Base-by-base conservation (phyloP, 2,329 filamentous ascomycete genomes). In the Fusarium mexicanum region DNA sequence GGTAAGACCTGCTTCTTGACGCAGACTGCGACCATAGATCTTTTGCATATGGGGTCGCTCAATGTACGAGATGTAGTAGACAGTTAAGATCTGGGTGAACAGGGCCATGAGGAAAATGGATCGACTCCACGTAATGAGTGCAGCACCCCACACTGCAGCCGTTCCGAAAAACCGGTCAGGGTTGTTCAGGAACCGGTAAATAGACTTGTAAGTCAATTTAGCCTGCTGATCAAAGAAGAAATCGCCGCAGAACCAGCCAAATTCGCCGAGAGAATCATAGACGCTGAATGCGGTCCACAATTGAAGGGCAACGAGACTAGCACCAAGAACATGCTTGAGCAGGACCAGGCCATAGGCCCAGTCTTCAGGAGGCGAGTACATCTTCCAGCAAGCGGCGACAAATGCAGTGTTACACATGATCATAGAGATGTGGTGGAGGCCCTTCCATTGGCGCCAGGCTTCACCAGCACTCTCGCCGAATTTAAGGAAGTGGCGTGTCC, bases 41-140 rank as follows among this genome's bases (percentile, higher is more conserved):
- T 98, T 98, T 82, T 98, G 94, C 95, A 99, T 98, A 82, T 99
- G 96, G 20, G 96, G 96, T 69, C 95, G 92, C 84, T 99, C 96
- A 16, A 99, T 93, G 75, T 96, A 93, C 67, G 97, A 94, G 62
- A 99, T 94, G 85, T 98, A 98, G 37, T 87, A 91, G 38, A 98
- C 86, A 4, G 93, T 96, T 57, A 98, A 86, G 38, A 96, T 89
- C 80, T 99, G 96, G 74, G 94, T 95, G 41, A 95, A 83, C 29
- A 98, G 85, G 5, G 96, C 96, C 75, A 98, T 88, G 80, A 95
- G 90, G 81, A 98, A 97, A 74, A 99, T 92, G 9, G 93, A 87
- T 60, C 91, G 90, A 81, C 94, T 98, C 88, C 94, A 95, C 1
- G 96, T 98, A 78, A 99, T 97, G 55, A 98, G 89, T 12, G 95